These are phyloP conservation scores for Xerocomellus dryophilus DNA, from an alignment of 768 basidiomycete genomes.

Conservation along the genomic window DNA sequence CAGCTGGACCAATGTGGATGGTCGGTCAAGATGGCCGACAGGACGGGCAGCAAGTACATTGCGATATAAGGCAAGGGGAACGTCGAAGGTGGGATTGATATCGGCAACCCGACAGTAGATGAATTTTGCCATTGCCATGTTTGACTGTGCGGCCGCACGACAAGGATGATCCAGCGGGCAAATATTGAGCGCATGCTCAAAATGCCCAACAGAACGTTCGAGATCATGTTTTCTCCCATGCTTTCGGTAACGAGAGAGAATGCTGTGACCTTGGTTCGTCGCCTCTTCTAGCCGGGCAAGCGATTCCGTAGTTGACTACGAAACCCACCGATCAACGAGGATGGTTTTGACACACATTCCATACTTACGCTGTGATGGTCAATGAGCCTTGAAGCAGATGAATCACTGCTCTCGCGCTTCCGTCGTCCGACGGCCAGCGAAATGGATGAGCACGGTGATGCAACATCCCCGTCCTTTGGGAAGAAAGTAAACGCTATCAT, in stretches of 20 bases:
- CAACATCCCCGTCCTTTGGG: neutral
- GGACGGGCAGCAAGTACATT: neutral
- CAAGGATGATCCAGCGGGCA: slow-evolving; percentile 2
- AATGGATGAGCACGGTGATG: neutral
- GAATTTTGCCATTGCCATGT: neutral
- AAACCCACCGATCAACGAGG: neutral
- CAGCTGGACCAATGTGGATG: neutral
- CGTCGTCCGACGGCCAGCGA: neutral
- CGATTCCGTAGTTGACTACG: neutral
- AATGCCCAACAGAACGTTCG: neutral
- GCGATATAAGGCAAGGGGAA: neutral
- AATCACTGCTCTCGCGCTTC: neutral
- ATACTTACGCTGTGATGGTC: neutral
- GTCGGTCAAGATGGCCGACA: slow-evolving; percentile 4
- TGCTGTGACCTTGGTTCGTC: neutral
- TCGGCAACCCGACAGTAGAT: neutral
- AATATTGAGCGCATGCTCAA: neutral
- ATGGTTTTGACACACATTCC: too few relatives aligned
- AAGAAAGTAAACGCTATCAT: neutral
- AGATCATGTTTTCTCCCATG: neutral
- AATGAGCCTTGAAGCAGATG: neutral
- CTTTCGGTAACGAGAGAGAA: neutral
- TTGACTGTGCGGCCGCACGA: slow-evolving; percentile 2
- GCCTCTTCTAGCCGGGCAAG: neutral
- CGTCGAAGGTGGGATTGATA: neutral